phyloP scores from a whole-genome alignment of 2,329 filamentous ascomycete genomes.

The Apiospora arundinis region DNA sequence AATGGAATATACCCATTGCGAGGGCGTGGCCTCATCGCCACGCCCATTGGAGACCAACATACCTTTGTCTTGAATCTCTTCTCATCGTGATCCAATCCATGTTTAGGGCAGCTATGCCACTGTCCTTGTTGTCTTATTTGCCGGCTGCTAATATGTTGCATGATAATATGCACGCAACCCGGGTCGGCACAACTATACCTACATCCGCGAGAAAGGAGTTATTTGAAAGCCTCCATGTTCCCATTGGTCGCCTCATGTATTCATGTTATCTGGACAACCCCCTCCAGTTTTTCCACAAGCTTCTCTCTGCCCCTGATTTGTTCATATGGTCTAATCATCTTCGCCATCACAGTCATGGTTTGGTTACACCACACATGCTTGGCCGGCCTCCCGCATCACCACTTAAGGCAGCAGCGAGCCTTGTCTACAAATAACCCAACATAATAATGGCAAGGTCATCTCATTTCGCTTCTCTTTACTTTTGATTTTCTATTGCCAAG shows the following conservation, averaged over 20 bases:
- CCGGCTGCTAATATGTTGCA: no score
- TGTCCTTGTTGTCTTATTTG: no score
- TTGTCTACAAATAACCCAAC: not conserved
- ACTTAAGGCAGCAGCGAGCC: not conserved
- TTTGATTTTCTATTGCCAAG: not conserved
- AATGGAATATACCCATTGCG: constrained; percentile 17
- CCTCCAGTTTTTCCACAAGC: not conserved
- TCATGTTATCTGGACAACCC: not conserved
- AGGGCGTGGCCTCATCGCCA: constrained; percentile 15
- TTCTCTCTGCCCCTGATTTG: not conserved
- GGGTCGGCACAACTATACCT: no score
- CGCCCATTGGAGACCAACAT: not conserved
- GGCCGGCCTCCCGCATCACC: constrained; percentile 7
- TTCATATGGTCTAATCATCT: not conserved
- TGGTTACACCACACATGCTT: not conserved
- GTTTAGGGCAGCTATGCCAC: no score
- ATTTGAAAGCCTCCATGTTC: not conserved
- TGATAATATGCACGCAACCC: no score
- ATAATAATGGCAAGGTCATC: no score
- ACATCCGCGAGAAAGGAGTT: not conserved
- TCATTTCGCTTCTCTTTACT: not conserved
- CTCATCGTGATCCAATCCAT: not conserved
- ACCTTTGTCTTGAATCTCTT: not conserved
- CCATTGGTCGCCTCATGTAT: not conserved
- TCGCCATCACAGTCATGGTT: not conserved